Base-by-base conservation (phyloP, 768 basidiomycete genomes). In the Crucibulum laeve region DNA sequence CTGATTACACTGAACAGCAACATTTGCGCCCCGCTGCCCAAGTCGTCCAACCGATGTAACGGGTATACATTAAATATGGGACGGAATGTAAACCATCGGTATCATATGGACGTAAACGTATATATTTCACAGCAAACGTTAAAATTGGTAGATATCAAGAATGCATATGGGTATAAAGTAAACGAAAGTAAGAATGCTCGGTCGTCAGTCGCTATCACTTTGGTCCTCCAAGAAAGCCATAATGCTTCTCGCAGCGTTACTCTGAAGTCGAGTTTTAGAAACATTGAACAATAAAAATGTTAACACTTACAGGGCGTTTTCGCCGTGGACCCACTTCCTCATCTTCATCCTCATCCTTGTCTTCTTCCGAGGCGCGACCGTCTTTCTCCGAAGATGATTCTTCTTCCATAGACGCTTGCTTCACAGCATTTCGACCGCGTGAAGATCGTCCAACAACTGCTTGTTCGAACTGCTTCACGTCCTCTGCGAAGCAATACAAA, bases 211-310 rank as follows among this genome's bases (percentile, higher is more conserved):
- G 15, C 76, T 74, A 26, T 84, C 83, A 52, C 84, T 87, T 54
- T 88, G 83, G 52, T 85, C 82, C 28, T 64, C 71, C 46, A 90
- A 64, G 58, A 89, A 89, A 4, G 81, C 83, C 68, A 75, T 76
- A 40, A 90, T 87, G 46, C 79, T 84, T 44, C 68, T 67, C 15
- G 74, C 67, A 15, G 77, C 77, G 35, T 65, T 77, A 45, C 51
- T 56, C 73, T 74, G 42, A 18, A 10, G 21, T 28, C 34, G 34
- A 34, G 18, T 33, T 14, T 5, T 24, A 40, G 40, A 33, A 22
- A 32, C 33, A 4, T 19, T 25, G n/a, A 19, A 15, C 22, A 15
- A 37, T 38, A 35, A 25, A 18, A 19, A 3, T 13, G 4, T 7
- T 11, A 44, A 40, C 37, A 53, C 65, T 34, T 42, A 81, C 82